Conservation (phyloP, 1,284 basidiomycete genomes). For the Volvariella volvacea region DNA sequence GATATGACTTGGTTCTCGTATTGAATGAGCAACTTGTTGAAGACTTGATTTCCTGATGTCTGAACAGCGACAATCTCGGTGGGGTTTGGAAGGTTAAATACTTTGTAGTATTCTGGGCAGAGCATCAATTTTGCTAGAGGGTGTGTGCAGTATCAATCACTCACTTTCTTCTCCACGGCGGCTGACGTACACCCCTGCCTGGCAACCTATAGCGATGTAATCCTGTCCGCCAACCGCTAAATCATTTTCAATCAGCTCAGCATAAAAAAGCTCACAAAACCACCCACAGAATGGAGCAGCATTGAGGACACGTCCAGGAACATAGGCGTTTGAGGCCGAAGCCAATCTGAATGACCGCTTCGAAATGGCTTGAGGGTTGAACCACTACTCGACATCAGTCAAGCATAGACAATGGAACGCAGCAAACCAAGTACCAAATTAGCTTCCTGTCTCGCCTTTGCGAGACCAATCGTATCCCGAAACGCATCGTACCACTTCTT, state of each 20-base stretch:
- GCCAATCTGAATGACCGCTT: constrained; percentile 55
- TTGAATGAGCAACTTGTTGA: constrained; percentile 63
- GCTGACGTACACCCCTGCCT: constrained; percentile 61
- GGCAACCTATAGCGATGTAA: constrained; percentile 56
- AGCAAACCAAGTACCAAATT: constrained; percentile 50
- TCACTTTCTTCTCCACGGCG: constrained; percentile 42
- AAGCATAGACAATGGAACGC: constrained; percentile 5
- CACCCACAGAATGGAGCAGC: constrained; percentile 59
- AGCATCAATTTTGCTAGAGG: not conserved
- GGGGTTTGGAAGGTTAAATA: constrained; percentile 42
- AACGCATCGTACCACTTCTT: constrained; percentile 59
- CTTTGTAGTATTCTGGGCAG: constrained; percentile 45
- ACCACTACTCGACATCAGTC: constrained; percentile 40
- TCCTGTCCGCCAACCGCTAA: constrained; percentile 41
- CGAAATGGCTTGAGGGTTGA: constrained; percentile 49
- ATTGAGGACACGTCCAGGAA: constrained; percentile 49
- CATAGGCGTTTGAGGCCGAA: constrained; percentile 18
- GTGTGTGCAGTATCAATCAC: constrained; percentile 1
- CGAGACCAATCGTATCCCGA: constrained; percentile 52
- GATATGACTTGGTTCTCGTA: constrained; percentile 50
- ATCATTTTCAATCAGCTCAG: constrained; percentile 9
- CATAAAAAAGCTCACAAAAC: not conserved
- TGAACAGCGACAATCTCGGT: constrained; percentile 51
- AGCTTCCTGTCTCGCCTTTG: constrained; percentile 54
- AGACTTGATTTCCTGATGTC: constrained; percentile 27